Base-by-base conservation (phyloP, 2,329 filamentous ascomycete species). In the Thelonectria olida region DNA sequence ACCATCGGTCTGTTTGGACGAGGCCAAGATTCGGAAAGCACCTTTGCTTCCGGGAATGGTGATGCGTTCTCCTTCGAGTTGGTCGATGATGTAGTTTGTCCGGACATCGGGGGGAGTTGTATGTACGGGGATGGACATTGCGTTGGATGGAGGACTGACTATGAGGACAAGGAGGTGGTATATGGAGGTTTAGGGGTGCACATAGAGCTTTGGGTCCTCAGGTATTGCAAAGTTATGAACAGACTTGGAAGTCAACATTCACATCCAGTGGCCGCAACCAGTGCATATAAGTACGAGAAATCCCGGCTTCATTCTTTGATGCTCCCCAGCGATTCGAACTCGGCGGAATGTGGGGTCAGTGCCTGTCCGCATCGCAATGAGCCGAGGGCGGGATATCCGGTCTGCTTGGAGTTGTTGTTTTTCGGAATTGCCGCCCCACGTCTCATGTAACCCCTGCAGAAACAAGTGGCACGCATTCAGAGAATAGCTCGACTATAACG, bases 1-100 rank as follows among this genome's bases (percentile, higher is more conserved):
- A 34, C 82, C 81, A 65, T 80, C 76, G 3, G 81, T 85, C 65
- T 85, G 82, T 64, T 82, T 82, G 5, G 82, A 79, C 0, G 83
- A 85, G 7, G 83, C 79, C 2, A 85, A 71, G 38, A 85, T 80
- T 31, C 83, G 78, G 59, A 84, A 84, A 9, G 78, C 76, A 6
- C 82, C 82, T 66, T 84, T 85, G 67, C 81, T 84, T 1, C 82
- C 80, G 1, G 83, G 83, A 48, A 85, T 83, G 6, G 81, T 81
- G 56, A 85, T 74, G 42, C 80, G 78, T 67, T 85, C 83, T 34
- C 83, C 83, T 51, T 84, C 81, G 12, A 83, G 73, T 62, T 83
- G 81, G 48, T 78, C 75, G 54, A 84, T 80, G 31, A 82, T 78
- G 66, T 84, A 84, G 54, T 72, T 78, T 20, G 76, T 75, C 44